Conservation (phyloP, 2,329 filamentous ascomycete species). For the Clonostachys sp. region DNA sequence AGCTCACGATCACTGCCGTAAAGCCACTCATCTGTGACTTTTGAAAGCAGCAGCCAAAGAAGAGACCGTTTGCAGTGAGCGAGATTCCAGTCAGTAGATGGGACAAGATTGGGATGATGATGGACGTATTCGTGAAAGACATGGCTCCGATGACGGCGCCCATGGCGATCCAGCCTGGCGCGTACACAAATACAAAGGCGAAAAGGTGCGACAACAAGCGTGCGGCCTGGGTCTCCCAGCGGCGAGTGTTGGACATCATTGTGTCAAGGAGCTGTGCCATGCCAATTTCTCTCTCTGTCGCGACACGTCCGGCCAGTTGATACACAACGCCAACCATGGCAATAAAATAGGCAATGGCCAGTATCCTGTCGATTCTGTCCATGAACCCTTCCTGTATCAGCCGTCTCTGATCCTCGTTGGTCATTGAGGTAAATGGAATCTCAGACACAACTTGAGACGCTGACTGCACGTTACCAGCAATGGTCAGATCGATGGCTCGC, state of each 20-base stretch:
- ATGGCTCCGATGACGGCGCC: conserved; percentile 21
- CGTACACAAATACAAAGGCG: conserved; percentile 13
- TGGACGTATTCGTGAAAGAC: conserved; percentile 18
- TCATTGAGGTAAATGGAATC: background rate
- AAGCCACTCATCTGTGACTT: conserved; percentile 5
- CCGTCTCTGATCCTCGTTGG: background rate
- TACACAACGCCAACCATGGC: conserved; percentile 3
- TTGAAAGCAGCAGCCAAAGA: conserved; percentile 34
- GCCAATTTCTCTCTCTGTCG: conserved; percentile 20
- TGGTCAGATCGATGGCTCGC: background rate
- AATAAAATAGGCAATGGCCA: background rate
- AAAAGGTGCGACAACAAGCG: conserved; percentile 17
- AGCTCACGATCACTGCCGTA: background rate
- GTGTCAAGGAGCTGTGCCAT: conserved; percentile 22
- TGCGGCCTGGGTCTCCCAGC: conserved; percentile 9
- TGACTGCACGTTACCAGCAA: background rate
- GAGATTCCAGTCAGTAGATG: conserved; percentile 41
- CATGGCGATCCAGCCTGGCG: conserved; percentile 35
- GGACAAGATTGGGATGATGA: conserved; percentile 27
- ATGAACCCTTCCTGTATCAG: background rate
- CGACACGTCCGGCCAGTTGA: conserved; percentile 10
- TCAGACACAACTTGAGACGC: background rate
- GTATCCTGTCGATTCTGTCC: background rate
- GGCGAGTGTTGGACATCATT: conserved; percentile 35
- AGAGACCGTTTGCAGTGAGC: conserved; percentile 64